phyloP scores from a whole-genome alignment of 495 filamentous ascomycete species.

The Penicillium alfredii region DNA sequence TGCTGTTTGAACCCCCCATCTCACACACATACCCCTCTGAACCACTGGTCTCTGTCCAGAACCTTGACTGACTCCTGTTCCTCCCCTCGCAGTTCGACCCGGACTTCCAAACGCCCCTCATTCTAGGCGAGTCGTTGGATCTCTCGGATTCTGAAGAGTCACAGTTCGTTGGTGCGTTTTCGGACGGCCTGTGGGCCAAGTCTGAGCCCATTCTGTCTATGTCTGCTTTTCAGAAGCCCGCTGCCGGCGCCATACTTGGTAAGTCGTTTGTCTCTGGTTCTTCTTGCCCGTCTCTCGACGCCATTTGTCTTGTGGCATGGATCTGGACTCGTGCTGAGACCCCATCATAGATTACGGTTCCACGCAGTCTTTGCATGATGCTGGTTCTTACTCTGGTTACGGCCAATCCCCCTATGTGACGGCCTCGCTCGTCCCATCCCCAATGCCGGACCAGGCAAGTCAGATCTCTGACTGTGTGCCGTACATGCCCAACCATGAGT shows the following conservation, averaged over 20 bases:
- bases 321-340: constrained; percentile 8
- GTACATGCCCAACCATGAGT: constrained; percentile 38
- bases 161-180: constrained; percentile 39
- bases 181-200: constrained; percentile 49
- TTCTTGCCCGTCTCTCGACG: no score
- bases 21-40: constrained; percentile 3
- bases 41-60: constrained; percentile 5
- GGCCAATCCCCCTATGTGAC: constrained; percentile 41
- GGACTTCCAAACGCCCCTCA: constrained; percentile 47
- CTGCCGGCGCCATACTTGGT: constrained; percentile 39
- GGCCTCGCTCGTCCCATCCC: constrained; percentile 39
- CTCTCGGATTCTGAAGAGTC: constrained; percentile 47
- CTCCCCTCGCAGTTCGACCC: constrained; percentile 32
- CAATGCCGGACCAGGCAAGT: constrained; percentile 42
- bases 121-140: constrained; percentile 49
- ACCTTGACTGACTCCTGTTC: constrained; percentile 19
- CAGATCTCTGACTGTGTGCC: constrained; percentile 43
- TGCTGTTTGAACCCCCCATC: constrained; percentile 20
- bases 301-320: no score
- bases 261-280: no score
- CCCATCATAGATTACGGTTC: constrained; percentile 35
- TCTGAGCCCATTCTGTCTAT: constrained; percentile 49
- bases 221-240: constrained; percentile 46
- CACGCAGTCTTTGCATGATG: constrained; percentile 41
- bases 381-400: constrained; percentile 39